phyloP scores from a whole-genome alignment of 768 basidiomycete genomes.

The Mycena galericulata region DNA sequence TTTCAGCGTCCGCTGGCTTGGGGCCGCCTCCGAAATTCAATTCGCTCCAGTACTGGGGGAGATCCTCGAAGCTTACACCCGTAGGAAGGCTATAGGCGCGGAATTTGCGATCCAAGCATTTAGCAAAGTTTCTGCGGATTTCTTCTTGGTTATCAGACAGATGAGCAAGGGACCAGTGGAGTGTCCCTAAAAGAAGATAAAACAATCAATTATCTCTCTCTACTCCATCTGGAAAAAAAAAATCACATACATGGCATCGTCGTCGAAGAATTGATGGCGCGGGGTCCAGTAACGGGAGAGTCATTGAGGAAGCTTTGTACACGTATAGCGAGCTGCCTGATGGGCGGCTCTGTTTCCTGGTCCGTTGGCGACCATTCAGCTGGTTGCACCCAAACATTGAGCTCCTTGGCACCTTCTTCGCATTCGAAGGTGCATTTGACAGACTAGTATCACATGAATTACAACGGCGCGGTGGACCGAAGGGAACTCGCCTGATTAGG shows the following conservation, averaged over 20 bases:
- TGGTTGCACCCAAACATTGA: slow-evolving; percentile 80
- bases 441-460: slow-evolving; percentile 51
- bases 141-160: slow-evolving; percentile 46
- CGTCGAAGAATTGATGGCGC: slow-evolving; percentile 44
- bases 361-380: slow-evolving; percentile 54
- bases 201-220: neutral
- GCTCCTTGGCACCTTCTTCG: slow-evolving; percentile 47
- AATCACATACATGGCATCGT: slow-evolving; percentile 45
- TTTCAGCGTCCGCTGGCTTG: neutral
- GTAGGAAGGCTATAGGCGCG: slow-evolving; percentile 62
- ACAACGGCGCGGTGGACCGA: slow-evolving; percentile 1
- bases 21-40: slow-evolving; percentile 55
- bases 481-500: slow-evolving; percentile 69
- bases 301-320: slow-evolving; percentile 58
- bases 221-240: neutral
- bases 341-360: slow-evolving; percentile 53
- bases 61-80: slow-evolving; percentile 56
- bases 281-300: slow-evolving; percentile 49
- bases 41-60: slow-evolving; percentile 58
- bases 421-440: slow-evolving; percentile 75
- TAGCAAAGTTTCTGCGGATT: slow-evolving; percentile 51
- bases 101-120: slow-evolving; percentile 56
- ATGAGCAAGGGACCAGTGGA: slow-evolving; percentile 67
- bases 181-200: slow-evolving; percentile 63
- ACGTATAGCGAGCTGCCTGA: slow-evolving; percentile 70